Evolutionary conservation across 225 moss, liverwort and hornwort species (phyloP).

Genomic region (Straminergon stramineum): DNA sequence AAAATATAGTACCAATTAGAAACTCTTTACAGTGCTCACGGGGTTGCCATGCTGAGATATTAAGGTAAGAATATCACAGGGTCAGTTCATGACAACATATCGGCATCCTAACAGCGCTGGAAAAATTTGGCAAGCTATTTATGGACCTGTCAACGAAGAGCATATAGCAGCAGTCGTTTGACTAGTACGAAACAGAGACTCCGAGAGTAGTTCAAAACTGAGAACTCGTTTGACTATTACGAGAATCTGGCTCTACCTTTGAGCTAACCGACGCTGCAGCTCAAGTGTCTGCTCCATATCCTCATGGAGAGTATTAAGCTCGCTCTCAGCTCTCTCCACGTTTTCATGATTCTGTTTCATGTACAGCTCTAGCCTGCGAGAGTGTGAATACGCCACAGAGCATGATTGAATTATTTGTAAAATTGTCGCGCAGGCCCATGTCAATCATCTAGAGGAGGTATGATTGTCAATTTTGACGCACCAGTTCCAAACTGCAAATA

Average conservation of each 20-base stretch:
- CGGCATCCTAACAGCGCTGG: neutral
- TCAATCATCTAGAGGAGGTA: neutral
- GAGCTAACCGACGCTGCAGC: conserved; percentile 91
- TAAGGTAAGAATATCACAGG: neutral
- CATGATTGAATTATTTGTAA: neutral
- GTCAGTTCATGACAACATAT: neutral
- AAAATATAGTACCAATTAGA: neutral
- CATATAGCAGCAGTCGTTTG: neutral
- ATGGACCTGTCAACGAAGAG: neutral
- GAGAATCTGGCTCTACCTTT: conserved; percentile 36
- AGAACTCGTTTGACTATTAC: neutral
- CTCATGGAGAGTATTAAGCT: conserved; percentile 90
- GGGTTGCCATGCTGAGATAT: neutral
- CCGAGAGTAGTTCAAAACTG: neutral
- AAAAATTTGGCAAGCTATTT: neutral
- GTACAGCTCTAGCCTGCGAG: conserved; percentile 92
- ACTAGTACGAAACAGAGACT: neutral
- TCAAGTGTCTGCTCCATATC: conserved; percentile 98
- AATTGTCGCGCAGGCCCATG: neutral
- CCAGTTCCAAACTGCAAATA: neutral
- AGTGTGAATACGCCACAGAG: neutral
- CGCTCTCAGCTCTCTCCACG: conserved; percentile 93
- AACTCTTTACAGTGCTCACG: neutral
- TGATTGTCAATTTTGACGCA: neutral
- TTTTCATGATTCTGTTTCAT: conserved; percentile 98